Conservation (phyloP, 139 green algal species). For the Picochlorum sp. region DNA sequence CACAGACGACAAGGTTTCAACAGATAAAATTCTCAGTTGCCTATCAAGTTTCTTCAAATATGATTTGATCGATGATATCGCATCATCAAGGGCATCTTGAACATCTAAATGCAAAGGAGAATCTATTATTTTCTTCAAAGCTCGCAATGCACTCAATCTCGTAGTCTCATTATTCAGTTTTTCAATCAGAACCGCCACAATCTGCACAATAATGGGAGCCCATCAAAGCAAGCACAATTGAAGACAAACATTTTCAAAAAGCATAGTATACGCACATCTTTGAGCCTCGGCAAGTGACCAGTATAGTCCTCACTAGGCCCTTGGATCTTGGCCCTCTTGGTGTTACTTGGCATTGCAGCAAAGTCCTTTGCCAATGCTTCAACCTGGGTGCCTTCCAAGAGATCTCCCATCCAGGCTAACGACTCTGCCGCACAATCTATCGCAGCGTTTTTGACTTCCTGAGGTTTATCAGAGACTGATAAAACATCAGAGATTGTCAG, state of each 20-base stretch:
- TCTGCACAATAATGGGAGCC: conserved; percentile 6
- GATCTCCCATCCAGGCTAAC: conserved; percentile 61
- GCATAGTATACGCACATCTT: neutral
- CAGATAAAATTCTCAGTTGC: conserved; percentile 64
- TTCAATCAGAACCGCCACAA: conserved; percentile 72
- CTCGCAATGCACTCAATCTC: conserved; percentile 72
- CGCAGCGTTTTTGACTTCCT: conserved; percentile 86
- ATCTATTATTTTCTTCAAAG: conserved; percentile 55
- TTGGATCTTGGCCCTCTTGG: neutral
- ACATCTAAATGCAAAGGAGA: conserved; percentile 50
- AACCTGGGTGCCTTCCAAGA: conserved; percentile 19
- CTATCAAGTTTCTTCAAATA: conserved; percentile 91
- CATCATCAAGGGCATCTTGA: conserved; percentile 20
- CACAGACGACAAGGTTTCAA: conserved; percentile 39
- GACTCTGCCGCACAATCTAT: conserved; percentile 58
- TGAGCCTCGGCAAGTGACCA: neutral
- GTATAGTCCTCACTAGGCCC: neutral
- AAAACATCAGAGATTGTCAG: conserved; percentile 28
- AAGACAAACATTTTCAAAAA: too few species aligned
- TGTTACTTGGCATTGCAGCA: conserved; percentile 26
- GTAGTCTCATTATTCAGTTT: conserved; percentile 88
- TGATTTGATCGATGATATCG: conserved; percentile 61
- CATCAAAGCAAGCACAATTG: too few species aligned
- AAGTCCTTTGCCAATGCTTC: conserved; percentile 24
- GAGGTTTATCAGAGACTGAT: conserved; percentile 64